phyloP scores from a whole-genome alignment of 768 basidiomycete genomes.

The Pisolithus sp. region DNA sequence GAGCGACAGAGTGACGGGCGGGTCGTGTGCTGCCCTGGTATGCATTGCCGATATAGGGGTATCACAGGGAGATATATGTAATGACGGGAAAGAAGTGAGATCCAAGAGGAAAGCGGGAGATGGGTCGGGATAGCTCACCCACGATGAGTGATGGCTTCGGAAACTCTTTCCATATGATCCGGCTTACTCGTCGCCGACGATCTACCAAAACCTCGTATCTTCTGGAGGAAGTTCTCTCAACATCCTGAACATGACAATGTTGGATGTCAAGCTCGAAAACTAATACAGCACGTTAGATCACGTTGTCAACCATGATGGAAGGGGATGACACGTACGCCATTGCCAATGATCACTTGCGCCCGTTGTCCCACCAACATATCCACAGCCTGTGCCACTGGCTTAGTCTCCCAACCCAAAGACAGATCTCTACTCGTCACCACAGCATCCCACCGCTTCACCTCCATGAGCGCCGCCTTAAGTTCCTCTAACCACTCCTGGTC shows the following conservation, averaged over 20 bases:
- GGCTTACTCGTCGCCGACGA: no score
- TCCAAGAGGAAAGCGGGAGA: no score
- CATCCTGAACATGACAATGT: slow-evolving; percentile 40
- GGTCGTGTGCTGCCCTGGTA: no score
- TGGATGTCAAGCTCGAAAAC: slow-evolving; percentile 46
- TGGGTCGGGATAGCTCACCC: no score
- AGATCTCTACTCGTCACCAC: slow-evolving; percentile 53
- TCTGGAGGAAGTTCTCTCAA: slow-evolving; percentile 29
- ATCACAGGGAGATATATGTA: no score
- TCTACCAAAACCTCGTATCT: slow-evolving; percentile 37
- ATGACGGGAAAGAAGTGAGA: no score
- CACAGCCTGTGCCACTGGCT: slow-evolving; percentile 49
- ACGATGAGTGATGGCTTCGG: no score
- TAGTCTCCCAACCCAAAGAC: slow-evolving; percentile 45
- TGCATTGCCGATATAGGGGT: no score
- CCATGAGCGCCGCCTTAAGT: slow-evolving; percentile 35
- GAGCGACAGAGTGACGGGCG: no score
- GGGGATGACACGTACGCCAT: slow-evolving; percentile 45
- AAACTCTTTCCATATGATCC: no score
- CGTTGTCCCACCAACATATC: slow-evolving; percentile 66
- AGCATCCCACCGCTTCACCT: slow-evolving; percentile 38
- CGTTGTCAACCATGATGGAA: neutral
- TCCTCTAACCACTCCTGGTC: slow-evolving; percentile 42
- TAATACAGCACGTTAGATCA: slow-evolving; percentile 7
- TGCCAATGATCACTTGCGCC: slow-evolving; percentile 63